These are phyloP conservation scores for Pyrenula aspistea DNA, from an alignment of 495 filamentous ascomycete species.

Conservation along the genomic window DNA sequence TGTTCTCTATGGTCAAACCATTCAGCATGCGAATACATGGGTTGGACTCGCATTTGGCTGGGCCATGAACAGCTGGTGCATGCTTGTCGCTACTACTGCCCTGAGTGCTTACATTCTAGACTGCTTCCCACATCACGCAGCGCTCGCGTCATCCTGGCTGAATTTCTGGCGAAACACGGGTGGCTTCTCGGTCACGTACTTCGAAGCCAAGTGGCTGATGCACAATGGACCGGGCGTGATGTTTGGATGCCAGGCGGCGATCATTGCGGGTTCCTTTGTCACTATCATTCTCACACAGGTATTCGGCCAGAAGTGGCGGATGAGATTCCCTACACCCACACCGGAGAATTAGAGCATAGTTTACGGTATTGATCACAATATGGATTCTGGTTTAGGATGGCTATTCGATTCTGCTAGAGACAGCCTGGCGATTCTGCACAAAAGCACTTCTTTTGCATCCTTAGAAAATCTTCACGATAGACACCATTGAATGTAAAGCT, in stretches of 20 bases:
- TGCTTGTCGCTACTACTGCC: slow-evolving; percentile 23
- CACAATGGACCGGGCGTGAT: slow-evolving; percentile 26
- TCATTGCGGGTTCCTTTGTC: slow-evolving; percentile 14
- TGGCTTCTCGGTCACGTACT: slow-evolving; percentile 34
- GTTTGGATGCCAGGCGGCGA: slow-evolving; percentile 30
- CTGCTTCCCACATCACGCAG: slow-evolving; percentile 28
- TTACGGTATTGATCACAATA: too few relatives aligned
- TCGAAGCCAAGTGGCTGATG: slow-evolving; percentile 31
- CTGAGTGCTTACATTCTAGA: slow-evolving; percentile 29
- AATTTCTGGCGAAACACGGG: slow-evolving; percentile 32
- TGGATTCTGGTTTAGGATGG: neutral
- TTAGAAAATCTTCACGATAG: too few relatives aligned
- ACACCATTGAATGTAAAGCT: too few relatives aligned
- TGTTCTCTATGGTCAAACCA: slow-evolving; percentile 22
- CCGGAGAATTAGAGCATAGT: neutral
- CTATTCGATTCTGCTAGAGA: neutral
- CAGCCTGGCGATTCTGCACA: too few relatives aligned
- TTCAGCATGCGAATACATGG: slow-evolving; percentile 25
- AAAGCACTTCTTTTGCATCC: too few relatives aligned
- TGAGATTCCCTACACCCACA: neutral
- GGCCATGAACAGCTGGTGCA: slow-evolving; percentile 26
- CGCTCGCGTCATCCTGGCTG: slow-evolving; percentile 27
- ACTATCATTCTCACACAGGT: neutral
- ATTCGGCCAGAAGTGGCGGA: neutral
- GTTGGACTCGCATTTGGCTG: slow-evolving; percentile 27